phyloP scores from a whole-genome alignment of 176 grass and related monocot species.

The Rhipidocladum racemiflorum region DNA sequence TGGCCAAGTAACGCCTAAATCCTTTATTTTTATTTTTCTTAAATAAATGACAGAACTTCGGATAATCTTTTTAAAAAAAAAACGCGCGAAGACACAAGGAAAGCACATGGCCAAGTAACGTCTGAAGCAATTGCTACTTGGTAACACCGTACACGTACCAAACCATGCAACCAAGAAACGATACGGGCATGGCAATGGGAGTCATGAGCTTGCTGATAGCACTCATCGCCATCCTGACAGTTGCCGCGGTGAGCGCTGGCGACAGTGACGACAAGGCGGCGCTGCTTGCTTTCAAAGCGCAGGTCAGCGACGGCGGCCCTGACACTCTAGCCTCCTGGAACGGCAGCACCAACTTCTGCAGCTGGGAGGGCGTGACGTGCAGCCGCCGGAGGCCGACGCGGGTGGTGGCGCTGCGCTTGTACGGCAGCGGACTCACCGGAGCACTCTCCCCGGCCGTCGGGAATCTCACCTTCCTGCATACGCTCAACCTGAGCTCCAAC shows the following conservation, averaged over 20 bases:
- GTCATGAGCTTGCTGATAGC: neutral
- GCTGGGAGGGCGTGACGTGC: constrained; percentile 17
- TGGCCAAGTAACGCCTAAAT: too few species aligned
- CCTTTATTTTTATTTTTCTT: too few species aligned
- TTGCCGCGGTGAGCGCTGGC: too few species aligned
- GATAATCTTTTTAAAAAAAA: too few species aligned
- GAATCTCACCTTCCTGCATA: neutral
- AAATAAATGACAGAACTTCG: too few species aligned
- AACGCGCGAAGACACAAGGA: too few species aligned
- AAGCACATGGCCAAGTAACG: too few species aligned
- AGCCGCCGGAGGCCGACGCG: neutral
- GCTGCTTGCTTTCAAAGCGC: neutral
- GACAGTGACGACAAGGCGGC: neutral
- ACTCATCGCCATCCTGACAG: neutral
- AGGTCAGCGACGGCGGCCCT: neutral
- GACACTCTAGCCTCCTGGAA: neutral
- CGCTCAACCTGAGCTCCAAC: neutral
- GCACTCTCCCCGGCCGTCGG: neutral
- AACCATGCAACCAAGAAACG: neutral
- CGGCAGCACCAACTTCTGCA: neutral
- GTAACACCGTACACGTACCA: neutral
- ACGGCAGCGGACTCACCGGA: neutral
- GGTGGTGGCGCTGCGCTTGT: neutral
- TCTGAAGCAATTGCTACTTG: too few species aligned
- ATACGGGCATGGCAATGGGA: neutral